These are phyloP conservation scores for Mycena latifolia DNA, from an alignment of 768 basidiomycete genomes.

Conservation along the genomic window DNA sequence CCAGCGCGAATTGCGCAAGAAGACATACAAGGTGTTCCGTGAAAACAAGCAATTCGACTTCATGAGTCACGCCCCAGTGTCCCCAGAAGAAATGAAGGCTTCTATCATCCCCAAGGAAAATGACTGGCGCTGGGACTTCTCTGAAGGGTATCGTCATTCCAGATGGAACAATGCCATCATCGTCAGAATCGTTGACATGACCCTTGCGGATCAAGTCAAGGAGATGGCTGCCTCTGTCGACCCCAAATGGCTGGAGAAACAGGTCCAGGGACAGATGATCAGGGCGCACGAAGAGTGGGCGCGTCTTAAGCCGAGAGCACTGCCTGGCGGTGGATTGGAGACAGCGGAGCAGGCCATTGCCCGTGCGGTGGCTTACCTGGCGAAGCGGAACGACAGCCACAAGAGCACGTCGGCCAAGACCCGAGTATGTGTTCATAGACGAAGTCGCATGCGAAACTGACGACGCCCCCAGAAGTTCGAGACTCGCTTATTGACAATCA, in stretches of 20 bases:
- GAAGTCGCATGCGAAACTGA: not conserved
- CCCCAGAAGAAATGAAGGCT: not conserved
- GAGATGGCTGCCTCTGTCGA: not conserved
- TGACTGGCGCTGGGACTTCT: conserved; percentile 23
- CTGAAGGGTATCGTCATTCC: not conserved
- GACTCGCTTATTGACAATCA: not conserved
- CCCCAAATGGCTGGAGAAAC: not conserved
- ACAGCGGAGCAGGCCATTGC: not conserved
- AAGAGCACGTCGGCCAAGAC: conserved; percentile 1
- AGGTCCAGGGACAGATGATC: not conserved
- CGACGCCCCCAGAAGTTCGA: conserved; percentile 3
- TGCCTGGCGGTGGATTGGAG: not conserved
- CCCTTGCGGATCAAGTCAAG: not conserved
- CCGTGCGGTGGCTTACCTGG: not conserved
- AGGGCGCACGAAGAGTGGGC: not conserved
- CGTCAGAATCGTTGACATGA: not conserved
- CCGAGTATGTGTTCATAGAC: not conserved
- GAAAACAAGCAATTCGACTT: not conserved
- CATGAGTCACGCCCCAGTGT: conserved; percentile 9
- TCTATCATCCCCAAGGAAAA: not conserved
- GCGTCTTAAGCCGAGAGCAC: conserved; percentile 2
- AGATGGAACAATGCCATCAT: not conserved
- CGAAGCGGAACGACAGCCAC: not conserved
- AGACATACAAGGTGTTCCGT: not conserved
- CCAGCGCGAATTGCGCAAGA: not conserved